Conservation (phyloP, 2,329 filamentous ascomycete species). For the Biscogniauxia mediterranea region DNA sequence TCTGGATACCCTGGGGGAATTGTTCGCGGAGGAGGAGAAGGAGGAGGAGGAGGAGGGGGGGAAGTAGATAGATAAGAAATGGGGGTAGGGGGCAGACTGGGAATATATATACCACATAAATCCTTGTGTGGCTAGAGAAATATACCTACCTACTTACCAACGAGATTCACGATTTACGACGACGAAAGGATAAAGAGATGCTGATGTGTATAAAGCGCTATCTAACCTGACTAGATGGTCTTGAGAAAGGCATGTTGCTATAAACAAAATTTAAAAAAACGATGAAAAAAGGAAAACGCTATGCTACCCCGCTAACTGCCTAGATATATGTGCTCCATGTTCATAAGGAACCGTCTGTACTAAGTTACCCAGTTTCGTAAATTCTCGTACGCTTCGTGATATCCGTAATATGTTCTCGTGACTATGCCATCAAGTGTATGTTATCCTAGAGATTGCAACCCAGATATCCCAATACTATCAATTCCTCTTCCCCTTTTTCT, state of each 20-base stretch:
- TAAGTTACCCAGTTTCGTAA: not conserved
- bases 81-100: too few species aligned
- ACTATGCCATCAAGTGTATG: too few species aligned
- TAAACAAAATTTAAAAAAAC: too few species aligned
- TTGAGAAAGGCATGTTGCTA: too few species aligned
- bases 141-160: too few species aligned
- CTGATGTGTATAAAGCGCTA: too few species aligned
- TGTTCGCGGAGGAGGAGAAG: constrained; percentile 40
- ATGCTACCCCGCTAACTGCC: not conserved
- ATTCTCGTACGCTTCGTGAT: not conserved
- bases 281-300: too few species aligned
- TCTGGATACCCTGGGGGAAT: constrained; percentile 49
- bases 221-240: too few species aligned
- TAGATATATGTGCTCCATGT: not conserved
- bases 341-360: not conserved
- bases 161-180: too few species aligned
- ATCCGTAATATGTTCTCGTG: not conserved
- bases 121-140: too few species aligned
- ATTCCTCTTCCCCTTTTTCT: not conserved
- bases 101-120: not conserved
- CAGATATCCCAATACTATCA: not conserved
- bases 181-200: too few species aligned
- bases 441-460: not conserved
- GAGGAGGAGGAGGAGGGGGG: not conserved
- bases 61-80: not conserved